phyloP scores from a whole-genome alignment of 2,329 filamentous ascomycete genomes.

The Grosmannia huntii region DNA sequence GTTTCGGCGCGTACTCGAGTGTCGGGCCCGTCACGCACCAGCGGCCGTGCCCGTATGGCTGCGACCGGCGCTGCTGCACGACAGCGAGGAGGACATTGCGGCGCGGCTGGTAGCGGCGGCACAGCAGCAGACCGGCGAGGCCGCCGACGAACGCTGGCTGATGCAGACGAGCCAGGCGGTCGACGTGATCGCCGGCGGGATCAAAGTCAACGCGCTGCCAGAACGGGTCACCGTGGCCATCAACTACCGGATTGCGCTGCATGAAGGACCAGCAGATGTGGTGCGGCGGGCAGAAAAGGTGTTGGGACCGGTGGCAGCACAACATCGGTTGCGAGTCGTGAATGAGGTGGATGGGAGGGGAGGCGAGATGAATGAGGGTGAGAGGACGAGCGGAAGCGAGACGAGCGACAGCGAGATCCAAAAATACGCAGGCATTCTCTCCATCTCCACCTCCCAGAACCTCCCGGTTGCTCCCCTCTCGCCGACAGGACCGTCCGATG shows the following conservation, averaged over 20 bases:
- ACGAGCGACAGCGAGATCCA: conserved; percentile 19
- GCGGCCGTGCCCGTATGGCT: conserved; percentile 28
- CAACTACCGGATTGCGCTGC: conserved; percentile 46
- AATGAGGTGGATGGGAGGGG: conserved; percentile 26
- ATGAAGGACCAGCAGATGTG: conserved; percentile 36
- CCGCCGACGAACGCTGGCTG: conserved; percentile 28
- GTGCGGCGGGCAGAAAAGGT: conserved; percentile 35
- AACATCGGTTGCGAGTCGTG: conserved; percentile 41
- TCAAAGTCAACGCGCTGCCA: conserved; percentile 55
- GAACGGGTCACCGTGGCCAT: conserved; percentile 42
- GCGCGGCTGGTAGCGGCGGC: conserved; percentile 22
- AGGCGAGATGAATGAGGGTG: neutral
- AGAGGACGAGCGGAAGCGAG: conserved; percentile 17
- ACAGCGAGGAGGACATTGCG: conserved; percentile 13
- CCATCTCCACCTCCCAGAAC: conserved; percentile 18
- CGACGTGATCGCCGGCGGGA: conserved; percentile 47
- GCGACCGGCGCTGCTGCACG: conserved; percentile 14
- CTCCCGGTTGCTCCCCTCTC: conserved; percentile 23
- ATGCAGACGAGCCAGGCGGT: conserved; percentile 49
- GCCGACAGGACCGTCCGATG: conserved; percentile 13
- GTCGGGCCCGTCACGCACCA: conserved; percentile 29
- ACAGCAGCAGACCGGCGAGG: conserved; percentile 29
- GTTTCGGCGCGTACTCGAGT: conserved; percentile 27
- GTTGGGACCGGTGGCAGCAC: conserved; percentile 34
- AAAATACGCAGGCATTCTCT: conserved; percentile 23